Evolutionary conservation across 441 rosid species (phyloP).

Genomic region (Macaranga tanarius): DNA sequence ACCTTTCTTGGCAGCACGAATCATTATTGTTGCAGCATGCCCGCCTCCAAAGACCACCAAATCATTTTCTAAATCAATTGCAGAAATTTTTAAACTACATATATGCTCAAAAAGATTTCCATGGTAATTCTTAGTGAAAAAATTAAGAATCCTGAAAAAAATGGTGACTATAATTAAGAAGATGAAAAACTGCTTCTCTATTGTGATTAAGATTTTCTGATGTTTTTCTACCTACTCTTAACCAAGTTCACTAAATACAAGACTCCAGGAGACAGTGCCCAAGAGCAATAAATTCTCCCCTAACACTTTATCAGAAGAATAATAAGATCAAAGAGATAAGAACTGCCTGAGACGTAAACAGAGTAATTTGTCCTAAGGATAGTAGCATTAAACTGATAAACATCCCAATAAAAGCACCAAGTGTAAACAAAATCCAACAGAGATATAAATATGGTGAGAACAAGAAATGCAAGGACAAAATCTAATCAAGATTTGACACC

Average conservation of each 20-base stretch:
- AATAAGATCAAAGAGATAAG: neutral
- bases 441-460: neutral
- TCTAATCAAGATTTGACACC: neutral
- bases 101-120: slow-evolving; percentile 4
- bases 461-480: neutral
- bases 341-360: too few species aligned
- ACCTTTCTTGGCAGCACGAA: slow-evolving; percentile 69
- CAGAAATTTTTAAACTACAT: slow-evolving; percentile 20
- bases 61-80: slow-evolving; percentile 45
- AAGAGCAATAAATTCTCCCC: neutral
- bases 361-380: too few species aligned
- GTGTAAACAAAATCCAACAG: slow-evolving; percentile 4
- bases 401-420: neutral
- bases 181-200: neutral
- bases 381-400: too few species aligned
- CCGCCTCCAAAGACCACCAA: slow-evolving; percentile 79
- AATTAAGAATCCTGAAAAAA: neutral
- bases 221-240: neutral
- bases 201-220: neutral
- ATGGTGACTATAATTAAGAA: slow-evolving; percentile 1
- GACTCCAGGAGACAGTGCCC: too few species aligned
- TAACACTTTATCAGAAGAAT: neutral
- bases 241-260: neutral
- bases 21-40: slow-evolving; percentile 72
- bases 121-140: neutral